Conservation (phyloP, 2,329 filamentous ascomycete genomes). For the Rasamsonia emersonii region DNA sequence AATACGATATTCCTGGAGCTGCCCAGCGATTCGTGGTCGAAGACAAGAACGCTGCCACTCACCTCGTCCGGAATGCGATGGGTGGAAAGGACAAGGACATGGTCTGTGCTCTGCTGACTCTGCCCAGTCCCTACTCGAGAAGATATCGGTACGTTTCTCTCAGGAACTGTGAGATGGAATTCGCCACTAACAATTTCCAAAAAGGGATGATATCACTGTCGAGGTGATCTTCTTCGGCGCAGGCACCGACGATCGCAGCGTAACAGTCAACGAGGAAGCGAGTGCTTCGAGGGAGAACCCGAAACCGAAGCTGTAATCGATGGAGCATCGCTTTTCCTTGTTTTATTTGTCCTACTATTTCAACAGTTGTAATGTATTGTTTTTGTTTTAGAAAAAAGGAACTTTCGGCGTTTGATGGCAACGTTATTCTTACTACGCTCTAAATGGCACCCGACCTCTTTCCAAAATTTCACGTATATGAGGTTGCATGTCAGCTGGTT, state of each 20-base stretch:
- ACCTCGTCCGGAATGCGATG: slow-evolving; percentile 88
- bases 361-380: slow-evolving; percentile 1
- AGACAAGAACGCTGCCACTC: slow-evolving; percentile 93
- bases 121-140: slow-evolving; percentile 84
- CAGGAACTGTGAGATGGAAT: too few species aligned
- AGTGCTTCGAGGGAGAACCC: slow-evolving; percentile 50
- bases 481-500: too few species aligned
- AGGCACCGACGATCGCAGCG: slow-evolving; percentile 63
- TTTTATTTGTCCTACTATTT: not conserved
- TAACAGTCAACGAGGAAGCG: slow-evolving; percentile 79
- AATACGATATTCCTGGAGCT: slow-evolving; percentile 68
- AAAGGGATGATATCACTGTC: slow-evolving; percentile 90
- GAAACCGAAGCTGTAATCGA: slow-evolving; percentile 41
- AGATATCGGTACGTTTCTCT: slow-evolving; percentile 63
- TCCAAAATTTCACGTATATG: too few species aligned
- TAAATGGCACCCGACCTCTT: too few species aligned
- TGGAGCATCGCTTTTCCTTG: slow-evolving; percentile 1
- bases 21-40: slow-evolving; percentile 83
- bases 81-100: slow-evolving; percentile 91
- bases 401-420: too few species aligned
- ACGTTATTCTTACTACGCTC: too few species aligned
- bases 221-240: slow-evolving; percentile 98
- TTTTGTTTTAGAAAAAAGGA: not conserved
- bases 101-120: slow-evolving; percentile 80
- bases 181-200: slow-evolving; percentile 20